Conservation (phyloP, 176 grass and related monocot genomes). For the Rhynchospora tenuis region DNA sequence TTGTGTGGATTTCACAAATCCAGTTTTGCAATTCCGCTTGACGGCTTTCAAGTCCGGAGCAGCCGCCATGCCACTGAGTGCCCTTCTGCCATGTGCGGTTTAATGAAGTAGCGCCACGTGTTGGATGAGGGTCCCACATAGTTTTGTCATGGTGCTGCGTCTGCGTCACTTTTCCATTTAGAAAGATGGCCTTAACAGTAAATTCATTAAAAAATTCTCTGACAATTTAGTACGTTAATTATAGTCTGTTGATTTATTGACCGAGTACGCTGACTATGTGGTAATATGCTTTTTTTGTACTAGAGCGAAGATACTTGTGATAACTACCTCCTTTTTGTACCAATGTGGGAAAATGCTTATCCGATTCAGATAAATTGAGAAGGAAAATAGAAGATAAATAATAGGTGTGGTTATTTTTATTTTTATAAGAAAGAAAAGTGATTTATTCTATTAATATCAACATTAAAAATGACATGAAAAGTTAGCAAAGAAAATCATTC, state of each 20-base stretch:
- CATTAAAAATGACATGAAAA: too few relatives aligned
- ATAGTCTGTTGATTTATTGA: constrained; percentile 5
- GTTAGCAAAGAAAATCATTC: too few relatives aligned
- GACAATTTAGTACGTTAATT: background rate
- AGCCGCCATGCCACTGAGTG: constrained; percentile 30
- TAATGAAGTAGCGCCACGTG: constrained; percentile 36
- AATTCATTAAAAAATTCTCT: background rate
- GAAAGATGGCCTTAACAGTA: background rate
- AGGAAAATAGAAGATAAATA: too few relatives aligned
- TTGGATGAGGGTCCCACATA: background rate
- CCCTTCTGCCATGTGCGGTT: background rate
- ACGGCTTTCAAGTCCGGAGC: constrained; percentile 48
- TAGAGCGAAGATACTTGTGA: background rate
- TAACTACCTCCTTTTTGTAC: background rate
- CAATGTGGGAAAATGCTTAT: background rate
- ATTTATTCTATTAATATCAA: too few relatives aligned
- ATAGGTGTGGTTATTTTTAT: background rate
- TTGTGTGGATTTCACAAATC: constrained; percentile 24
- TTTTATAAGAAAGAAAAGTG: too few relatives aligned
- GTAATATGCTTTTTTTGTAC: background rate
- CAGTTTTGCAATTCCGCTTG: constrained; percentile 34
- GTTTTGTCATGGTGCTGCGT: constrained; percentile 22
- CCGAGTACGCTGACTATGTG: background rate
- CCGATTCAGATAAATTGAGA: too few relatives aligned
- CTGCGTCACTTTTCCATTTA: constrained; percentile 22